Evolutionary conservation across 225 moss, liverwort and hornwort genomes (phyloP).

Genomic region (Rhytidiadelphus loreus): DNA sequence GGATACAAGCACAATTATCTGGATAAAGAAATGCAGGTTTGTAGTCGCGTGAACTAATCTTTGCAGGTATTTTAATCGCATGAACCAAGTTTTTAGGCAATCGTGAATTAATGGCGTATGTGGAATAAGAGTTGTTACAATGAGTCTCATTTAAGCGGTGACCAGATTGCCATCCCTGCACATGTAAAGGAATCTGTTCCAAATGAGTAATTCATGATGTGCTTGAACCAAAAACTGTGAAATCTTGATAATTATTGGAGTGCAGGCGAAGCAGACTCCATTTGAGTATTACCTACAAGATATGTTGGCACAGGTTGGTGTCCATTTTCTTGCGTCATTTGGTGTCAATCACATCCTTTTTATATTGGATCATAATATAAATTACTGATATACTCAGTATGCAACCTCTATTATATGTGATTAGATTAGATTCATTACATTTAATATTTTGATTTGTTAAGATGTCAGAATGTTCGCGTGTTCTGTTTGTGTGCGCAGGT

Average conservation of each 20-base stretch:
- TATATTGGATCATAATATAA: neutral
- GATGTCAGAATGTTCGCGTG: neutral
- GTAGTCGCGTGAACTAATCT: neutral
- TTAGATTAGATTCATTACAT: neutral
- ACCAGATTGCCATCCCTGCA: neutral
- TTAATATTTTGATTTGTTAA: neutral
- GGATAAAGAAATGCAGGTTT: conserved; percentile 66
- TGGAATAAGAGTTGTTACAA: neutral
- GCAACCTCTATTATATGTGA: neutral
- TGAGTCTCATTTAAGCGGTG: neutral
- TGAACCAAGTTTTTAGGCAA: neutral
- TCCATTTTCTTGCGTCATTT: neutral
- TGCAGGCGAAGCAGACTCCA: conserved; percentile 51
- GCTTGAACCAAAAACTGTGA: neutral
- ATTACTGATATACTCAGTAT: neutral
- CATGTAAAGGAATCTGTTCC: neutral
- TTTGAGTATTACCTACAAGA: conserved; percentile 36
- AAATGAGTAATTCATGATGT: neutral
- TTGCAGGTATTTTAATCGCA: neutral
- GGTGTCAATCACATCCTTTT: neutral
- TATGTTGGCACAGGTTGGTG: conserved; percentile 21
- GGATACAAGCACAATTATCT: conserved; percentile 75
- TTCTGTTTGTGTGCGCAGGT: conserved; percentile 12
- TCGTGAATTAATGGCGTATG: neutral
- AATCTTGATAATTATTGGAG: neutral